Evolutionary conservation across 2,329 filamentous ascomycete genomes (phyloP).

Genomic region (Colletotrichum phormii): DNA sequence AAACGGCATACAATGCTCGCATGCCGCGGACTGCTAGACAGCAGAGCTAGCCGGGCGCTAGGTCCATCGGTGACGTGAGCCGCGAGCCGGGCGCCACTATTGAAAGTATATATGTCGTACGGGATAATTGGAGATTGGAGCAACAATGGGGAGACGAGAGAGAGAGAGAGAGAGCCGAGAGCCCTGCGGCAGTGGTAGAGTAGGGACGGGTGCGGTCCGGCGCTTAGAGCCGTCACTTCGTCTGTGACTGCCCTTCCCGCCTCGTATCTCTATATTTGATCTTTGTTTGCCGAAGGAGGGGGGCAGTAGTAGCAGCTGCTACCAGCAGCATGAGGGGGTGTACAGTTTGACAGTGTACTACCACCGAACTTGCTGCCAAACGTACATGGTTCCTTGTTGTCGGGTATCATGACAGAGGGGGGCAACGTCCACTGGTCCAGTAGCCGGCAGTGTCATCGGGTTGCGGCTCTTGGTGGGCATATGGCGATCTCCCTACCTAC

Average conservation of each 20-base stretch:
- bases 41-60: background rate
- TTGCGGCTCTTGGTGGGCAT: background rate
- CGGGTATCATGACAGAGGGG: background rate
- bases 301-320: too few relatives aligned
- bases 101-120: background rate
- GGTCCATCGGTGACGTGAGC: background rate
- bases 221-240: background rate
- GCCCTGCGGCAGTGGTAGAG: background rate
- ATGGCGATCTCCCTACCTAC: background rate
- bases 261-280: background rate
- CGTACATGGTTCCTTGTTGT: background rate
- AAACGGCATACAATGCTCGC: background rate
- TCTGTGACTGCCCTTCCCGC: background rate
- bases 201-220: background rate
- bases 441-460: background rate
- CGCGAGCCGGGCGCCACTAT: constrained; percentile 3
- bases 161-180: background rate
- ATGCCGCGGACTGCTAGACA: background rate
- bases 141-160: too few relatives aligned
- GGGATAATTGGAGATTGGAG: background rate
- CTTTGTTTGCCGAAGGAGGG: background rate
- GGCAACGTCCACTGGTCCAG: background rate
- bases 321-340: background rate
- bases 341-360: background rate
- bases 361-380: background rate